Evolutionary conservation across 345 rosid genomes (phyloP), one percentile per base, ranked within the genome.

Genomic region (Populus tremula): DNA sequence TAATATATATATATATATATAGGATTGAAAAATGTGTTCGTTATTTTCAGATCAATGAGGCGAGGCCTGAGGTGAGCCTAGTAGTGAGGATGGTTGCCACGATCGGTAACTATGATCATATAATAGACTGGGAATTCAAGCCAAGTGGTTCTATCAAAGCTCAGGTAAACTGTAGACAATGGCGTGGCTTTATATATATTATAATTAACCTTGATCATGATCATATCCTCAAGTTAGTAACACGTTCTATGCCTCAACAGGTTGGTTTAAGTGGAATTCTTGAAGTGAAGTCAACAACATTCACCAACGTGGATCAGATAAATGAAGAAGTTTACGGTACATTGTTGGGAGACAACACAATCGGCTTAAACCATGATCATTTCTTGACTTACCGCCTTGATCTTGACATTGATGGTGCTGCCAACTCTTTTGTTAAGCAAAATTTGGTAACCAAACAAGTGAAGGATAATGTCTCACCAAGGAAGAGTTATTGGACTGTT

Each of bases 401-500:
- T 77, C 82, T 88, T 12, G 94, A 90, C 69, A 71, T 90, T 6
- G 92, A 88, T 36, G 92, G 94, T 5, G 45, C 67, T 8, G 39
- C 65, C 0, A 90, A 90, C 65, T 89, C 91, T 0, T 84, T 90
- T 35, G 83, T 81, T 18, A 86, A 88, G 73, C 75, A 68, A 18
- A 80, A 81, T 53, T 77, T 90, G 35, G 83, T 84, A 27, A 84
- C 87, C 10, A 84, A 72, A 63, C 82, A 45, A 8, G 74, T 49
- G 73, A 67, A 67, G 0, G 33, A 78, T 31, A 36, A 70, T 18
- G 74, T 27, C 21, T 61, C 84, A 0, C 88, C 89, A 2, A 88
- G 91, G 67, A 88, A 82, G 80, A 87, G 87, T 73, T 90, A 87
- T n/a, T 90, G 90, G 92, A 84, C 84, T 0, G 82, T 78, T 1